Evolutionary conservation across 2,329 filamentous ascomycete genomes (phyloP).

Genomic region (Xylariomycetidae sp.): DNA sequence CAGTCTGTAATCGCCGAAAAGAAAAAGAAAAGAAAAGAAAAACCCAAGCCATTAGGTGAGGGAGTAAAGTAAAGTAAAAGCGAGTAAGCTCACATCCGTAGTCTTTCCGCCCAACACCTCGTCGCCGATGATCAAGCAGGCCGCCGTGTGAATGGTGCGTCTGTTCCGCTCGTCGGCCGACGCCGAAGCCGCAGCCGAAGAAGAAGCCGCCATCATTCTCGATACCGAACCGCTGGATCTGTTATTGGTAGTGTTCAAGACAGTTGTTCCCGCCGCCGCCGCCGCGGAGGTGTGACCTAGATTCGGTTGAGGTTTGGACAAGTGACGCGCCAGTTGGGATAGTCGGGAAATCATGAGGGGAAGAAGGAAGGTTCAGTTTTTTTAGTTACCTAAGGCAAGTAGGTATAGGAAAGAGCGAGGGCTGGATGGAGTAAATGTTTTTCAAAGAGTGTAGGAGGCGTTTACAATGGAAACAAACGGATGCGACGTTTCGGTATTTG

Average conservation of each 20-base stretch:
- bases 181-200: slow-evolving; percentile 39
- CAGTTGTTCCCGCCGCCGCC: no score
- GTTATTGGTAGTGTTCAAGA: slow-evolving; percentile 25
- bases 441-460: no score
- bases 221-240: slow-evolving; percentile 20
- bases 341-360: slow-evolving; percentile 69
- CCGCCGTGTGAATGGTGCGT: slow-evolving; percentile 79
- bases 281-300: slow-evolving; percentile 45
- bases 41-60: slow-evolving; percentile 39
- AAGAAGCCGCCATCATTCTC: slow-evolving; percentile 42
- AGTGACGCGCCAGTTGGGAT: slow-evolving; percentile 67
- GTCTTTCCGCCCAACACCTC: slow-evolving; percentile 95
- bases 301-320: slow-evolving; percentile 58
- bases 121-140: slow-evolving; percentile 93
- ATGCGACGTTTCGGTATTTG: no score
- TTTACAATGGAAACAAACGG: no score
- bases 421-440: no score
- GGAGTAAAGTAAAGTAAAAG: no score
- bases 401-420: no score
- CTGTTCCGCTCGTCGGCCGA: slow-evolving; percentile 52
- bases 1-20: no score
- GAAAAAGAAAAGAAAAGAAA: neutral
- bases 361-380: slow-evolving; percentile 1
- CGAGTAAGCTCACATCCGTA: no score
- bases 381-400: no score